These are phyloP conservation scores for Fraxinus platypoda DNA, from an alignment of 305 asterid species.

Conservation along the genomic window DNA sequence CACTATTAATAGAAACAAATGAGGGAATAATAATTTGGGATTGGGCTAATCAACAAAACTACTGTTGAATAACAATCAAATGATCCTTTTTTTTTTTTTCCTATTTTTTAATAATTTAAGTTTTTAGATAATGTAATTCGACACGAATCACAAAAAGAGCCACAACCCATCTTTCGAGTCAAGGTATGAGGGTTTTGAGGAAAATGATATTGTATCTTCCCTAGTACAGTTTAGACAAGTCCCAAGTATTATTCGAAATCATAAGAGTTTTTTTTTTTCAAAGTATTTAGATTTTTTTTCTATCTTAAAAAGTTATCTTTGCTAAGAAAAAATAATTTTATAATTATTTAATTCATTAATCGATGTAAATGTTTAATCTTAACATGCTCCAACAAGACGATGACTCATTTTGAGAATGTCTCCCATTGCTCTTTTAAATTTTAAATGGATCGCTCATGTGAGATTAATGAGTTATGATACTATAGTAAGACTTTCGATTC, in stretches of 20 bases:
- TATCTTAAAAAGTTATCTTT: neutral
- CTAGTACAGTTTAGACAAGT: neutral
- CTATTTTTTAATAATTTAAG: neutral
- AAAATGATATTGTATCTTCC: neutral
- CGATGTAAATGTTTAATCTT: neutral
- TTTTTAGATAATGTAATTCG: neutral
- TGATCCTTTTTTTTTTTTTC: neutral
- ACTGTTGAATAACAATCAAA: neutral
- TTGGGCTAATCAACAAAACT: neutral
- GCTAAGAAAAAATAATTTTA: neutral
- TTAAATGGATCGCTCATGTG: neutral
- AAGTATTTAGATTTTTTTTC: neutral
- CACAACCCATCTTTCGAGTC: neutral
- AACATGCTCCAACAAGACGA: neutral
- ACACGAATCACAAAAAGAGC: neutral
- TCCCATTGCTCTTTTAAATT: neutral
- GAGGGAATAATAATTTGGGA: neutral
- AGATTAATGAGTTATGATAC: neutral
- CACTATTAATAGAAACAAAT: neutral
- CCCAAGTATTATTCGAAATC: neutral
- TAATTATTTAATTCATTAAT: neutral
- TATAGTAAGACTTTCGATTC: neutral
- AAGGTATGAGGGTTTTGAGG: neutral
- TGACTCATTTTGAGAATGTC: neutral
- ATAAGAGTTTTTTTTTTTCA: neutral